Base-by-base conservation (phyloP, 371 early-diverging fungal species). In the Globomyces sp. region DNA sequence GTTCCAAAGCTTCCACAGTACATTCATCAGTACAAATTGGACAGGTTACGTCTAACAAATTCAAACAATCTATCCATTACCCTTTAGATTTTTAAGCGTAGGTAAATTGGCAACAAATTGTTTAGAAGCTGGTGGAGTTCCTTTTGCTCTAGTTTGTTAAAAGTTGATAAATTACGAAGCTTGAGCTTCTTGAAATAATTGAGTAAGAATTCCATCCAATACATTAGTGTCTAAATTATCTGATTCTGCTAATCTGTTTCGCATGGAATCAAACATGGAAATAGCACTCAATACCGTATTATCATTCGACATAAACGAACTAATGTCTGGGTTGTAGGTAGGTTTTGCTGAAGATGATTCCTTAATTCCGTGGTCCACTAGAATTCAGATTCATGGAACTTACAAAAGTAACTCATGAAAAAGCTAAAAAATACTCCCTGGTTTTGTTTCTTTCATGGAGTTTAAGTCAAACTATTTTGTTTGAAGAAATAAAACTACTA, bases 11-110 rank as follows among this genome's bases (percentile, higher is more conserved):
- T 4, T 67, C 68, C 57, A 67, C 62, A 10, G 63, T 60, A 68
- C 85, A 82, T 11, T 74, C 67, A 49, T 90, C 90, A 55, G 87
- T 83, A 68, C 91, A 91, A 24, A 91, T 79, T 3, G 85, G 74
- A 58, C 91, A 91, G 1, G 79, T 71, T 13, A 74, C 69, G 37
- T 74, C 82, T 77, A 45, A 37, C 43, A 43, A 39, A 62, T 24
- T 24, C 24, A 24, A 24, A 24, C 24, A 24, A 24, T 24, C 24
- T 24, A 24, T 24, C 24, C 24, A 24, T 24, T 24, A 24, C 24
- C 24, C 24, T 24, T 24, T 24, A 24, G 24, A 24, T 10, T 49
- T 61, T 71, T 48, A 2, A 82, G 74, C 2, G 59, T 68, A 0
- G 87, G 85, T 47, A 87, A 67, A 6, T 76, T 77, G 11, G 73